Percentiles rank a stretch among this genome's conserved stretches.
These are phyloP conservation scores for Heterobasidion occidentale DNA, from an alignment of 1,284 basidiomycete genomes.

Conservation along the genomic window DNA sequence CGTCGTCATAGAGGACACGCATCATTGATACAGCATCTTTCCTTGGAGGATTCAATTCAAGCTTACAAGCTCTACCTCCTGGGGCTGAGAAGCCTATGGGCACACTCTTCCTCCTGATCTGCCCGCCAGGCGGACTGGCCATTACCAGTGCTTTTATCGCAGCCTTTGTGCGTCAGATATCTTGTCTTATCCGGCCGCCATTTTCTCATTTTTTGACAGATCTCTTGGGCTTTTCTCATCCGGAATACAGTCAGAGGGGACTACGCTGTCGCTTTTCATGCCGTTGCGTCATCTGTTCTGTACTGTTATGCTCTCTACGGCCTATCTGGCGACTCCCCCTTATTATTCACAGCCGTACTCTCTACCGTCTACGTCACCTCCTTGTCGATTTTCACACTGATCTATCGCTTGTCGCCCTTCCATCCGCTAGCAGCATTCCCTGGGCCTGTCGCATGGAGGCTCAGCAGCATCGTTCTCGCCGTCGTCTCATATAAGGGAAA, in stretches of 20 bases:
- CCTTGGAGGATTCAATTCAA: no score
- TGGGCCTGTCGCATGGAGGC: constrained; percentile 8
- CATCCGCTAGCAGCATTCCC: constrained; percentile 11
- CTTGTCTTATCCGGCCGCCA: no score
- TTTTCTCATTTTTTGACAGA: background rate
- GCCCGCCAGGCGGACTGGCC: no score
- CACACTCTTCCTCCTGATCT: no score
- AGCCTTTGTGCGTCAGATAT: no score
- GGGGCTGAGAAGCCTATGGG: no score
- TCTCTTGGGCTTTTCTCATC: background rate
- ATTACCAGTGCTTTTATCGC: no score
- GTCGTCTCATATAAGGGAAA: constrained; percentile 3
- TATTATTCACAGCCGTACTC: background rate
- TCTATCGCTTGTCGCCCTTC: constrained; percentile 11
- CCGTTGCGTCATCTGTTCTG: background rate
- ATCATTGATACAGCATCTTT: no score
- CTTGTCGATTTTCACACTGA: background rate
- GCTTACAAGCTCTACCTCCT: no score
- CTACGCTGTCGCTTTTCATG: background rate
- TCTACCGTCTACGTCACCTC: background rate
- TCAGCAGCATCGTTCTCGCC: constrained; percentile 2
- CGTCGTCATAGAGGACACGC: no score
- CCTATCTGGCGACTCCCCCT: background rate
- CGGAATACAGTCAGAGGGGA: background rate
- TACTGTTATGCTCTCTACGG: background rate